Base-by-base conservation (phyloP, 257 asterid genomes). In the Solanum boliviense region DNA sequence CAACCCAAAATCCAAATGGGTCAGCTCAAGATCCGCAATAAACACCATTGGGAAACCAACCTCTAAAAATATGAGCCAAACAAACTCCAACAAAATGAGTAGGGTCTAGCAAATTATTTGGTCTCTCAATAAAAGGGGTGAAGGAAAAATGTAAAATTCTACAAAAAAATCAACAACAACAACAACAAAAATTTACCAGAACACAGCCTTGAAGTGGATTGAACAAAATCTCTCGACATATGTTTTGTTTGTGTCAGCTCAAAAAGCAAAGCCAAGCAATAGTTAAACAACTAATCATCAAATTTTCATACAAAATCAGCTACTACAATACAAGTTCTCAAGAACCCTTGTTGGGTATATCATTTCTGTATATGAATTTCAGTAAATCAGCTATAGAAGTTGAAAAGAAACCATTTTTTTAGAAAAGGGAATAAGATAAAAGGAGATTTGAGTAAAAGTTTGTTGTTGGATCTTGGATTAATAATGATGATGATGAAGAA, bases 181-280 rank as follows among this genome's bases (percentile, higher is more conserved):
- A 91, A 85, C 39, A 36, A 36, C 39, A 74, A 91, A 85, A 74
- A 87, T 39, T 91, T 85, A 95, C 97, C 95, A 52, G 89, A 72
- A 86, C 88, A 89, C 21, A 89, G 70, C 90, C 92, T 87, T 27
- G 92, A 58, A 32, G 87, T 82, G 56, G 85, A 83, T 71, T 91
- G 89, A 85, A 88, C 76, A 39, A 75, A 89, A 89, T 23, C 82
- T 72, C 92, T 90, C 16, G 92, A 91, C 95, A 92, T 93, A 89
- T 88, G 84, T 65, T 93, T 91, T 25, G 11, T 46, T 76, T 11
- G 65, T 79, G 38, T 79, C 85, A 81, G 68, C 67, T 46, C 39
- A 81, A 81, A 79, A 31, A 9, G 16, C 65, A 41, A 78, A 39
- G 62, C 34, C 21, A 41, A 38, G 12, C 65, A 79, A 78, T n/a